Conservation (phyloP, 345 rosid species). For the Alliaria petiolata region DNA sequence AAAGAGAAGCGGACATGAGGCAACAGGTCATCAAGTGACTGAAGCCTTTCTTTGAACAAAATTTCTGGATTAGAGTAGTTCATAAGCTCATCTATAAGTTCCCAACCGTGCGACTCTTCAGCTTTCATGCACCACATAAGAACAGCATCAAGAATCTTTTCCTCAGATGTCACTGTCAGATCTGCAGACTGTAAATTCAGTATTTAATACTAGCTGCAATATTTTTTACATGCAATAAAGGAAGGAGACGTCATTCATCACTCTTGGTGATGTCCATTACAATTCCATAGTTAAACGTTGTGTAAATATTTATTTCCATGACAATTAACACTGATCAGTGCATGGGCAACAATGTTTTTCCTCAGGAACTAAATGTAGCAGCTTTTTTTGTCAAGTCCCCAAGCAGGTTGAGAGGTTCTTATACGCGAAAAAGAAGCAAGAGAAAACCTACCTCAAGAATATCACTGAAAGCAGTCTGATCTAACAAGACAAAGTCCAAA, state of each 20-base stretch:
- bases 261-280: background rate
- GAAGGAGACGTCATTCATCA: background rate
- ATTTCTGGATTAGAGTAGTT: conserved; percentile 36
- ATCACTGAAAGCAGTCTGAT: conserved; percentile 59
- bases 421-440: background rate
- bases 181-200: conserved; percentile 75
- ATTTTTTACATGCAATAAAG: background rate
- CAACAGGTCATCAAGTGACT: conserved; percentile 49
- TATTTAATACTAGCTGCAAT: background rate
- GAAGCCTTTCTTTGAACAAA: conserved; percentile 65
- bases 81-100: conserved; percentile 54
- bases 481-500: conserved; percentile 74
- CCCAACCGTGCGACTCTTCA: conserved; percentile 64
- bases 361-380: background rate
- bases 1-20: conserved; percentile 78
- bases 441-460: conserved; percentile 62
- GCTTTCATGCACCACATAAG: conserved; percentile 87
- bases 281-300: background rate
- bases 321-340: background rate
- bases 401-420: background rate
- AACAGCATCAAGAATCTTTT: conserved; percentile 82
- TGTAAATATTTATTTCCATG: background rate
- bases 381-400: background rate
- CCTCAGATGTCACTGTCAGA: conserved; percentile 91
- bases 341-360: background rate